Base-by-base conservation (phyloP, 1,139 yeast species). In the Yamadazyma dendronema region DNA sequence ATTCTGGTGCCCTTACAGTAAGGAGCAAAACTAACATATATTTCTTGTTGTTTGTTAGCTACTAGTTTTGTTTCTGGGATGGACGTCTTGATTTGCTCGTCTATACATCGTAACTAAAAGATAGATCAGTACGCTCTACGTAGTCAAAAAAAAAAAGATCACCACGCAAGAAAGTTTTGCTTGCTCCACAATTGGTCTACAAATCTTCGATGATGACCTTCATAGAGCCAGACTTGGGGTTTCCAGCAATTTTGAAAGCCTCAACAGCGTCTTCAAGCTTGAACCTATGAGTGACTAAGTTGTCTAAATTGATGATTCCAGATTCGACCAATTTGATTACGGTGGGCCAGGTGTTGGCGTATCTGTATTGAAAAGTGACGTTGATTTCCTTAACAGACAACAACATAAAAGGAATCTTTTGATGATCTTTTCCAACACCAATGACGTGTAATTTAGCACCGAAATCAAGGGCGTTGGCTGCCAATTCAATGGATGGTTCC, bases 251-350 rank as follows among this genome's bases (percentile, higher is more conserved):
- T 42, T 82, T 80, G 59, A 84, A 86, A 1, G 95, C 95, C 48
- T 79, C 72, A 42, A 73, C 72, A 8, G 92, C 87, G 26, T 86
- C 81, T 35, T 75, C 75, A 52, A 84, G 82, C 40, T 68, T 59
- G 67, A 74, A 84, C 45, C 81, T 71, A 59, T 85, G 84, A 11
- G 95, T 83, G 49, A 87, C 77, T 46, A 87, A 67, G 34, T 74
- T 67, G 43, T 61, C 63, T 22, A 63, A 56, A 30, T 52, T 53
- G 5, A 62, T 59, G 31, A 57, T 56, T 4, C 59, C 62, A 46
- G 71, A 73, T 38, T 78, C 81, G 38, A 79, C 72, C 36, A 47
- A 46, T 13, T 47, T 49, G 13, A 47, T 81, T 67, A 50, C 69
- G 66, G 37, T 80, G 78, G 41, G 73, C 60, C 46, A 47, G 21